Evolutionary conservation across 2,329 filamentous ascomycete species (phyloP), one percentile per base, ranked within the genome.

Genomic region (Aspergillus niger): DNA sequence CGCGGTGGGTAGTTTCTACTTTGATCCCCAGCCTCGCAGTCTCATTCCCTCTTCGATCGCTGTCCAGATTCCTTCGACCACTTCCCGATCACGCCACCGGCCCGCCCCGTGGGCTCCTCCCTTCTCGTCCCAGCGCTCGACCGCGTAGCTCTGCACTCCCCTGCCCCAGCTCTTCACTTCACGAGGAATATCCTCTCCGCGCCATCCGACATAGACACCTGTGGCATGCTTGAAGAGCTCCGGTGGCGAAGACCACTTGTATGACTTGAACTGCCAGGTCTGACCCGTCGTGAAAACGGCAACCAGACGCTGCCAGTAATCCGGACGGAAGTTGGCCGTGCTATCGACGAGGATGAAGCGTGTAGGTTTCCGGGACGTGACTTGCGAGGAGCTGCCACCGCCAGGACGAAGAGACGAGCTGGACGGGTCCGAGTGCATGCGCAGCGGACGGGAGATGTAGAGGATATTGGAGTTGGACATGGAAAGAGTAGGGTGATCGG

Each of bases 281-380:
- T 99, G 95, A 36, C 95, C 95, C 0, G 95, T 99, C 0, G 95
- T 99, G 79, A 99, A 98, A 59, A 99, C 93, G 11, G 91, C 95
- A 1, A 97, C 95, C 6, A 99, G 90, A 55, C 93, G 89, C 70
- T 89, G 89, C 95, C 95, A 99, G 81, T 98, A 97, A 74, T 98
- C 93, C 0, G 95, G 95, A 76, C 97, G 96, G 85, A 99, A 99
- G 76, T 95, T 90, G 73, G 96, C 89, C 0, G 93, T 91, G 17
- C 89, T 90, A 76, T 99, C 95, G 57, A 98, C 94, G 41, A 99
- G 87, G 73, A 98, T 96, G 81, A 99, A 99, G 50, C 93, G 91
- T 72, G 95, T 87, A 1, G 92, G 89, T 15, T 89, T 87, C 56
- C 82, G 65, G 13, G 68, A 54, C 8, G 60, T 54, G 56, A n/a